Evolutionary conservation across 2,329 filamentous ascomycete species (phyloP), one percentile per base, ranked within the genome.

Genomic region (Aspergillus sp.): DNA sequence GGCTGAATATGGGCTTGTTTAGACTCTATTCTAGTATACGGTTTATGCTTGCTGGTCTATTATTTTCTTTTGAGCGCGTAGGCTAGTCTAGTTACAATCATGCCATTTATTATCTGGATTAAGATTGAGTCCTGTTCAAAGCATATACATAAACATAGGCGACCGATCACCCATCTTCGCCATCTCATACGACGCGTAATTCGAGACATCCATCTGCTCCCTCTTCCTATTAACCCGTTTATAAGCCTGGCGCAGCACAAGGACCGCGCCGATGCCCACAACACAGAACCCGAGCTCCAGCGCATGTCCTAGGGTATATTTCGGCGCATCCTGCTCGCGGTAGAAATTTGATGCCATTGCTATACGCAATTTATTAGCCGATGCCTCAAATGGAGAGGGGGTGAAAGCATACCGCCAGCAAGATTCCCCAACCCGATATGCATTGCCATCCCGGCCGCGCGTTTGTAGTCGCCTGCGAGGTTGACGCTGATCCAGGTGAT

Each of bases 291-390:
- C 80, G 14, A 84, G 76, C 52, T 82, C 81, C 12, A 83, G 68
- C 2, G 77, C 73, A 62, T 84, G 81, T 0, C 81, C 82, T 2
- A 83, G 75, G 4, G 77, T 71, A 58, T 83, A 84, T 19, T 75
- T 73, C 0, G 82, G 82, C 2, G 74, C 70, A 61, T 84, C 81
- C 49, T 73, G 65, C 0, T 70, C 58, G 11, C 87, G 81, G 65
- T 90, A 91, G 65, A 90, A 90, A 66, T 90, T 90, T 5, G 86
- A 87, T 0, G 87, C 85, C 82, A 90, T 88, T 1, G 86, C 87
- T 75, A 58, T 60, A 15, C 60, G 46, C 23, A 52, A 14, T 15
- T 11, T 11, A 1, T 9, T 19, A 6, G 21, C 21, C 21, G 21
- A 3, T 21, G n/a, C n/a, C n/a, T 21, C 21, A 21, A 21, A 21